Evolutionary conservation across 106 monocot genomes (phyloP).

Genomic region (Dioscorea zingiberensis): DNA sequence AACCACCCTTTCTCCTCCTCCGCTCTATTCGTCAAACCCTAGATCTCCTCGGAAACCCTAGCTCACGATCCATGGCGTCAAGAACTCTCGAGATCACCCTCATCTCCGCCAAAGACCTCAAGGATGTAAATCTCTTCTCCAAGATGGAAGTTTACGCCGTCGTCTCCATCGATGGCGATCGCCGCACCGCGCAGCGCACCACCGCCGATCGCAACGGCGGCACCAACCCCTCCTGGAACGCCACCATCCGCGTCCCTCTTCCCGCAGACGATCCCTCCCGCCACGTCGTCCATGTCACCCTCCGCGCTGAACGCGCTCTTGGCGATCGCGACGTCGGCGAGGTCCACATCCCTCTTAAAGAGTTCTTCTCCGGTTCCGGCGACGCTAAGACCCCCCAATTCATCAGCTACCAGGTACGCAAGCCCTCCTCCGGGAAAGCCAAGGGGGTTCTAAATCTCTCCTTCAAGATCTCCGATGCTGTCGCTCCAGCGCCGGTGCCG

Average conservation of each 20-base stretch:
- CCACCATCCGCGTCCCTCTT: constrained; percentile 33
- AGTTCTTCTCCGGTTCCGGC: constrained; percentile 21
- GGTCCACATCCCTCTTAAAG: constrained; percentile 49
- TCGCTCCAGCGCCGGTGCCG: background rate
- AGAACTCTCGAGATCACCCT: constrained; percentile 45
- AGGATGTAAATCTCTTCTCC: constrained; percentile 44
- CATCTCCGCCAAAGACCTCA: constrained; percentile 66
- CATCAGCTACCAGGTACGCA: constrained; percentile 63
- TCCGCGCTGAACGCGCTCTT: constrained; percentile 42
- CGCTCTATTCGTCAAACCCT: background rate
- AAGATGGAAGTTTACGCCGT: constrained; percentile 65
- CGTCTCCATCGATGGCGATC: constrained; percentile 29
- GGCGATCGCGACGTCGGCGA: constrained; percentile 67
- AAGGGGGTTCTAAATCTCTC: constrained; percentile 64
- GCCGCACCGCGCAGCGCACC: constrained; percentile 30
- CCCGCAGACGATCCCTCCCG: constrained; percentile 9
- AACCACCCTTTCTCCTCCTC: background rate
- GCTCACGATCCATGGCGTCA: constrained; percentile 13
- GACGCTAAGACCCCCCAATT: constrained; percentile 5
- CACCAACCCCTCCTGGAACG: constrained; percentile 40
- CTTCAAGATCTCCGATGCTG: constrained; percentile 32
- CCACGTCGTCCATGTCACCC: constrained; percentile 22
- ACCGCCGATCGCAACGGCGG: constrained; percentile 39
- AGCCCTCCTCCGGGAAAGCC: constrained; percentile 38
- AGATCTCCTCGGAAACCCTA: background rate